Conservation (phyloP, 2,329 filamentous ascomycete species). For the Ophiocordyceps unilateralis region DNA sequence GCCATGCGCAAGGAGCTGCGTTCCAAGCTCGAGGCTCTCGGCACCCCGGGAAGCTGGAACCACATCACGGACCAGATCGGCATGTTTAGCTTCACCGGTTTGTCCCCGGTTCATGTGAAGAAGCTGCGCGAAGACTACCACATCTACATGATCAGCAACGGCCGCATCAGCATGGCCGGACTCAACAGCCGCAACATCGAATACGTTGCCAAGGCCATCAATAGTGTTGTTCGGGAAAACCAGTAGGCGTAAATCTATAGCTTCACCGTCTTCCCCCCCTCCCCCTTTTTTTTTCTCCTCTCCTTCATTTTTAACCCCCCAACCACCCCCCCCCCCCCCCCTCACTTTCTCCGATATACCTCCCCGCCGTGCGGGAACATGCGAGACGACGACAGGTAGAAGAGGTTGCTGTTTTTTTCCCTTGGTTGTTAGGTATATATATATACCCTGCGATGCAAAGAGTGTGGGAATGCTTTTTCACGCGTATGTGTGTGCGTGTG, state of each 20-base stretch:
- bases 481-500: too few relatives aligned
- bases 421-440: too few relatives aligned
- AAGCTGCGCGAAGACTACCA: constrained; percentile 54
- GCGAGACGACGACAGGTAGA: too few relatives aligned
- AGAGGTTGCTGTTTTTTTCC: too few relatives aligned
- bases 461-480: too few relatives aligned
- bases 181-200: constrained; percentile 83
- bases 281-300: not conserved
- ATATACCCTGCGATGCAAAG: too few relatives aligned
- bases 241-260: not conserved
- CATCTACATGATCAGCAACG: constrained; percentile 94
- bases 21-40: constrained; percentile 63
- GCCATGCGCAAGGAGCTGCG: constrained; percentile 72
- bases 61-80: constrained; percentile 98
- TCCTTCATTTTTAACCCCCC: not conserved
- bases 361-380: too few relatives aligned
- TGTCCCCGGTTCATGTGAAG: constrained; percentile 56
- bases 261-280: not conserved
- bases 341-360: too few relatives aligned
- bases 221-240: constrained; percentile 25
- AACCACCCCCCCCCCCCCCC: too few relatives aligned
- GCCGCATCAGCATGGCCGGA: constrained; percentile 96
- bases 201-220: constrained; percentile 79
- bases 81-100: constrained; percentile 93
- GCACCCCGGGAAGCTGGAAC: constrained; percentile 82